Conservation (phyloP, 2,329 filamentous ascomycete genomes). For the Hymenoscyphus fructigenus region DNA sequence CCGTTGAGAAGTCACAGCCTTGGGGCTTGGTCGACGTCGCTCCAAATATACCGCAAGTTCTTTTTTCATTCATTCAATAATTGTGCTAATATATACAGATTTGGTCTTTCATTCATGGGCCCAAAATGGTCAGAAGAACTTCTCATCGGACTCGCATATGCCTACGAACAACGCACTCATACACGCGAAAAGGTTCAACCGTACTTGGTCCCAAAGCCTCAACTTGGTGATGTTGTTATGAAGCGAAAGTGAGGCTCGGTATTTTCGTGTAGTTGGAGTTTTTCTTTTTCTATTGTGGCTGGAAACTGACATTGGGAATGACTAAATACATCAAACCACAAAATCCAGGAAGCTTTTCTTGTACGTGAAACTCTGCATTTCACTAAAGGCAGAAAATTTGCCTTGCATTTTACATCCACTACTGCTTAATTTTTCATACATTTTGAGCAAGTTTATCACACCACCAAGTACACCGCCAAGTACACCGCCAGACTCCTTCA, state of each 20-base stretch:
- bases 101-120: slow-evolving; percentile 65
- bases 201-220: slow-evolving; percentile 32
- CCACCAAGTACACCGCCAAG: neutral
- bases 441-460: neutral
- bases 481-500: neutral
- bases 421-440: neutral
- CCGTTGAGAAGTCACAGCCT: slow-evolving; percentile 43
- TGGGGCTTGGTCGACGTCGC: slow-evolving; percentile 50
- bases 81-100: slow-evolving; percentile 36
- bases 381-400: neutral
- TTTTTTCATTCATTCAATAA: neutral
- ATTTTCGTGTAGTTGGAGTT: neutral
- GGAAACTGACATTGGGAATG: too few species aligned
- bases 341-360: neutral
- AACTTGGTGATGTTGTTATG: slow-evolving; percentile 3
- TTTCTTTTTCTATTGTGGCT: neutral
- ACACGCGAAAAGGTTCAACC: slow-evolving; percentile 48
- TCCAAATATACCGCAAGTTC: slow-evolving; percentile 48
- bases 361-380: neutral
- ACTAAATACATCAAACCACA: too few species aligned
- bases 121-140: slow-evolving; percentile 58
- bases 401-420: neutral
- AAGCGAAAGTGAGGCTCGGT: neutral
- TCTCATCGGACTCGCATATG: slow-evolving; percentile 65
- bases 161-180: slow-evolving; percentile 54